These are phyloP conservation scores for Tylopilus sp. DNA, from an alignment of 1,284 basidiomycete species.

Conservation along the genomic window DNA sequence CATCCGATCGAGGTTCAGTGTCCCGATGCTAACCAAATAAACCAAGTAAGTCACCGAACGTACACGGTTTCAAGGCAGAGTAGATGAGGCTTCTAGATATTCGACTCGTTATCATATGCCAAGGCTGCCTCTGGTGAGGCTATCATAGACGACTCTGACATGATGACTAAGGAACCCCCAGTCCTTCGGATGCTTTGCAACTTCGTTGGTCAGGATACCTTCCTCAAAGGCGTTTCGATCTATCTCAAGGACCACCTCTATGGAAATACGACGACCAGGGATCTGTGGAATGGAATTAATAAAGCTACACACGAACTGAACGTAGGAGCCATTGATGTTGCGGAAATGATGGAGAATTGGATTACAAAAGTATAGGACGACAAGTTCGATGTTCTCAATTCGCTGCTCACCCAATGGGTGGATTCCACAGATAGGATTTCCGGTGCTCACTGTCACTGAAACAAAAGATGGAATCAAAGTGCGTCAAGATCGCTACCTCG, in stretches of 20 bases:
- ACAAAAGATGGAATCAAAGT: constrained; percentile 64
- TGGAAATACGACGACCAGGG: constrained; percentile 80
- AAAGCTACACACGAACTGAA: constrained; percentile 57
- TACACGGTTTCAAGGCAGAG: background rate
- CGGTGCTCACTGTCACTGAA: constrained; percentile 86
- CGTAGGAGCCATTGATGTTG: constrained; percentile 54
- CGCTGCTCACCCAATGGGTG: background rate
- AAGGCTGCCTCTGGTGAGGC: constrained; percentile 76
- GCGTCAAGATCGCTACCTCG: constrained; percentile 91
- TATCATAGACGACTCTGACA: background rate
- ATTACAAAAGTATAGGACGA: constrained; percentile 63
- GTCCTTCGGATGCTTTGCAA: constrained; percentile 92
- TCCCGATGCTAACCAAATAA: constrained; percentile 83
- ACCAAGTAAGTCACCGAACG: constrained; percentile 48
- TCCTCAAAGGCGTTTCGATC: constrained; percentile 83
- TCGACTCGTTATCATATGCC: constrained; percentile 81
- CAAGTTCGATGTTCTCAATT: background rate
- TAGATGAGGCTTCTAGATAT: constrained; percentile 52
- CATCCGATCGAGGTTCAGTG: constrained; percentile 95
- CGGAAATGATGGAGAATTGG: constrained; percentile 90
- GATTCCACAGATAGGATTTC: constrained; percentile 67
- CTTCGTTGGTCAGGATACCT: constrained; percentile 86
- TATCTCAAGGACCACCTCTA: constrained; percentile 90
- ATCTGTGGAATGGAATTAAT: constrained; percentile 89
- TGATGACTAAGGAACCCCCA: constrained; percentile 19